Conservation (phyloP, 805 yeast species). For the Candida anglica region DNA sequence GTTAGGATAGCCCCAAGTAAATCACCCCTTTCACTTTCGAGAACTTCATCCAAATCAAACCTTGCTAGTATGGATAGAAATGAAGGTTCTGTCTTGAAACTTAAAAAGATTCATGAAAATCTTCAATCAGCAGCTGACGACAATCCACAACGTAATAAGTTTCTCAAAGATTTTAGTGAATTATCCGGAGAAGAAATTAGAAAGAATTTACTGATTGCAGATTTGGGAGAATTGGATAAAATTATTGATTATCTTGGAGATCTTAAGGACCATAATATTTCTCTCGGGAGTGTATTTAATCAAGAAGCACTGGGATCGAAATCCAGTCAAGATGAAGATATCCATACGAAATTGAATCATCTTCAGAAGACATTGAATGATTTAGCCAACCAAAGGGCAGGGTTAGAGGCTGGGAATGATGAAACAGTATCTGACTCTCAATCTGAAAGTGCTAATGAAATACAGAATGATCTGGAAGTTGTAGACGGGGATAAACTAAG, state of each 20-base stretch:
- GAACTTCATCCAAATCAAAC: slow-evolving; percentile 27
- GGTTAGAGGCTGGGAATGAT: background rate
- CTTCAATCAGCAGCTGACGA: slow-evolving; percentile 5
- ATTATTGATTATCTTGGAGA: slow-evolving; percentile 26
- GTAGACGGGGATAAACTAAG: no score
- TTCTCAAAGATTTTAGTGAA: slow-evolving; percentile 9
- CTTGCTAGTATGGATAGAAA: slow-evolving; percentile 32
- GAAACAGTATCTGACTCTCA: no score
- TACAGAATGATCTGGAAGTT: slow-evolving; percentile 1
- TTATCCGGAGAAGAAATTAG: slow-evolving; percentile 38
- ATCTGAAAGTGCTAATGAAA: no score
- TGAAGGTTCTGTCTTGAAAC: slow-evolving; percentile 40
- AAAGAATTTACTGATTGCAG: slow-evolving; percentile 23
- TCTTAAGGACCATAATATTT: slow-evolving; percentile 29
- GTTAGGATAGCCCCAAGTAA: no score
- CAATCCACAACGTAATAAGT: background rate
- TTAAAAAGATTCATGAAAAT: slow-evolving; percentile 22
- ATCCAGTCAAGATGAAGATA: slow-evolving; percentile 1
- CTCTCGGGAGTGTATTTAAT: slow-evolving; percentile 20
- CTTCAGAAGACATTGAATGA: slow-evolving; percentile 13
- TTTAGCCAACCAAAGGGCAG: slow-evolving; percentile 3
- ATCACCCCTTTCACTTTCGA: slow-evolving; percentile 14
- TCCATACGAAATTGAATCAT: slow-evolving; percentile 7
- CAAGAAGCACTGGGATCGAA: slow-evolving; percentile 3
- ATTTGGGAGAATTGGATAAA: slow-evolving; percentile 30